phyloP scores from a whole-genome alignment of 2,329 filamentous ascomycete genomes.

The Neonectria magnoliae region DNA sequence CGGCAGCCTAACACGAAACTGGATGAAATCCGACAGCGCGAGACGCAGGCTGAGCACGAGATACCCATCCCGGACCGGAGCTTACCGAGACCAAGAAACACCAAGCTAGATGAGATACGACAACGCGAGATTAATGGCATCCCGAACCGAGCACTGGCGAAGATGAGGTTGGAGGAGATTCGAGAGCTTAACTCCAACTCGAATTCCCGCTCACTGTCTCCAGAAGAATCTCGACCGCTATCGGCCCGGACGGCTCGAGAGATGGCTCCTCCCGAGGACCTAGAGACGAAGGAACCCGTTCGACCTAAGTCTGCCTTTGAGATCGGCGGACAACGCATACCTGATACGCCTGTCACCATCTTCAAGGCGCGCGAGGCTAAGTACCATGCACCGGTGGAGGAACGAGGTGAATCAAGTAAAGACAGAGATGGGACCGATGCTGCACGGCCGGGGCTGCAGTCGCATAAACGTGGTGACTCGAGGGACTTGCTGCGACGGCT shows the following conservation, averaged over 20 bases:
- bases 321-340: conserved; percentile 46
- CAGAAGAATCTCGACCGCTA: conserved; percentile 49
- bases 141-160: conserved; percentile 59
- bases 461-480: conserved; percentile 51
- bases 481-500: conserved; percentile 61
- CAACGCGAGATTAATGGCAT: conserved; percentile 55
- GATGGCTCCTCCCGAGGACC: conserved; percentile 15
- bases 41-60: conserved; percentile 45
- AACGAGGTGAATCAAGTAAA: conserved; percentile 14
- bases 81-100: conserved; percentile 49
- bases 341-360: conserved; percentile 54
- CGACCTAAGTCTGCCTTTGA: conserved; percentile 42
- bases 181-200: conserved; percentile 62
- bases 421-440: conserved; percentile 20
- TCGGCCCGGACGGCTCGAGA: conserved; percentile 36
- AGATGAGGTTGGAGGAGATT: conserved; percentile 63
- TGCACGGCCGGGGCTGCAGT: conserved; percentile 34
- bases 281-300: conserved; percentile 30
- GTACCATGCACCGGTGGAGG: conserved; percentile 16
- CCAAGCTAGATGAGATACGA: conserved; percentile 61
- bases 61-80: conserved; percentile 46
- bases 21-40: conserved; percentile 50
- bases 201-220: conserved; percentile 55
- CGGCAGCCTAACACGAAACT: conserved; percentile 45
- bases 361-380: conserved; percentile 44